Percentiles rank a stretch among this genome's conserved stretches.
phyloP scores from a whole-genome alignment of 1,139 yeast species.

The Blastobotrys raffinosifermentans region DNA sequence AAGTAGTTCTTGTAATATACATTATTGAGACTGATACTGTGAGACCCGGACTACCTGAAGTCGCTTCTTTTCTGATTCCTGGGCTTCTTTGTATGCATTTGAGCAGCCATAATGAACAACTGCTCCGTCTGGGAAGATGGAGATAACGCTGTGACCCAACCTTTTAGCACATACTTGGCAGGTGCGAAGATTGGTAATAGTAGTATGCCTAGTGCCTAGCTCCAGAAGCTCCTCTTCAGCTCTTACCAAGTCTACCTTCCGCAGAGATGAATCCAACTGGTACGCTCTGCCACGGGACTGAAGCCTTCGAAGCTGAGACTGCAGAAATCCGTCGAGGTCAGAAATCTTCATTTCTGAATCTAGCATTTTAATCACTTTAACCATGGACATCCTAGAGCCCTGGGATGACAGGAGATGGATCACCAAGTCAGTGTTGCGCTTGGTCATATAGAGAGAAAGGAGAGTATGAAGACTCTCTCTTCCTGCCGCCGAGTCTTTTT shows the following conservation, averaged over 20 bases:
- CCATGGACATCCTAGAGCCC: conserved; percentile 50
- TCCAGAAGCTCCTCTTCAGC: conserved; percentile 36
- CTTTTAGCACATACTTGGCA: conserved; percentile 59
- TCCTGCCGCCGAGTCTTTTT: conserved; percentile 40
- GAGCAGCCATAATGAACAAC: conserved; percentile 71
- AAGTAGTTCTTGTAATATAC: neutral
- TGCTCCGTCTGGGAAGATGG: conserved; percentile 45
- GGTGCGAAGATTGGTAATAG: conserved; percentile 37
- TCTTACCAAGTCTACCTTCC: conserved; percentile 36
- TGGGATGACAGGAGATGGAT: conserved; percentile 43
- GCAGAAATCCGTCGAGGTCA: conserved; percentile 43
- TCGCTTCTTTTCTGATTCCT: conserved; percentile 5
- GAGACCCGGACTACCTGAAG: no score
- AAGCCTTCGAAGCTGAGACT: conserved; percentile 41
- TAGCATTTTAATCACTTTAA: conserved; percentile 44
- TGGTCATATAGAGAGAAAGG: conserved; percentile 30
- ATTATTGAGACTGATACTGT: neutral
- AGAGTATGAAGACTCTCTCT: conserved; percentile 31
- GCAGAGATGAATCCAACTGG: conserved; percentile 29
- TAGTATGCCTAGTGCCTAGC: conserved; percentile 36
- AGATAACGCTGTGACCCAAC: conserved; percentile 58
- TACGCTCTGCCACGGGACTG: conserved; percentile 24
- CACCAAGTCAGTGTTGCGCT: conserved; percentile 33
- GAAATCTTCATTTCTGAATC: conserved; percentile 47
- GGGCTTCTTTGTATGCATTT: conserved; percentile 20